These are phyloP conservation scores for Conidiobolus incongruus DNA, from an alignment of 371 early-diverging fungal species.

Conservation along the genomic window DNA sequence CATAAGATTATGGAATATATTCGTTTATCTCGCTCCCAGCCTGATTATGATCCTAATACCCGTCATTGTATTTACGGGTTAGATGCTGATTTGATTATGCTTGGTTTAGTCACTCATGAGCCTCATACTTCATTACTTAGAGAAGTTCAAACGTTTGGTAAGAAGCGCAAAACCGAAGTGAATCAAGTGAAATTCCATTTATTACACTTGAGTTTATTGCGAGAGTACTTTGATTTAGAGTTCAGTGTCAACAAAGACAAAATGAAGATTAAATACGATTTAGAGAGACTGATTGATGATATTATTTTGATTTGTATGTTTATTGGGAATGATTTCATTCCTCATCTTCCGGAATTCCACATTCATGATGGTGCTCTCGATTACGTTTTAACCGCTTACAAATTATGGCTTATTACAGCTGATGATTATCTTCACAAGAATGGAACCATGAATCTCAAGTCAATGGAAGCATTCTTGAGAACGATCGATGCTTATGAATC, in stretches of 20 bases:
- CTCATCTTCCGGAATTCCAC: constrained; percentile 82
- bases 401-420: constrained; percentile 27
- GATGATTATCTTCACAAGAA: constrained; percentile 74
- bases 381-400: constrained; percentile 67
- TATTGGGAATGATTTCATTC: constrained; percentile 98
- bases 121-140: constrained; percentile 90
- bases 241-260: constrained; percentile 18
- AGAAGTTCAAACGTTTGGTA: constrained; percentile 86
- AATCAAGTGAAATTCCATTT: constrained; percentile 24
- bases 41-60: constrained; percentile 58
- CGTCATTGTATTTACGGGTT: constrained; percentile 94
- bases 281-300: constrained; percentile 89
- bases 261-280: constrained; percentile 42
- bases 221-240: constrained; percentile 62
- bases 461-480: constrained; percentile 39
- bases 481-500: constrained; percentile 36
- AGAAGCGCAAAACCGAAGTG: constrained; percentile 10
- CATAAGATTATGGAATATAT: constrained; percentile 99
- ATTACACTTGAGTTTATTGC: constrained; percentile 65
- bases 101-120: constrained; percentile 87
- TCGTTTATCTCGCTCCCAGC: constrained; percentile 56
- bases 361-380: constrained; percentile 86
- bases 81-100: constrained; percentile 98
- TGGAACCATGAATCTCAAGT: constrained; percentile 39
- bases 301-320: constrained; percentile 86